A percentile compares a stretch with the other conserved stretches of the same genome.
Evolutionary conservation across 768 basidiomycete species (phyloP).

Genomic region (Hericium erinaceus): DNA sequence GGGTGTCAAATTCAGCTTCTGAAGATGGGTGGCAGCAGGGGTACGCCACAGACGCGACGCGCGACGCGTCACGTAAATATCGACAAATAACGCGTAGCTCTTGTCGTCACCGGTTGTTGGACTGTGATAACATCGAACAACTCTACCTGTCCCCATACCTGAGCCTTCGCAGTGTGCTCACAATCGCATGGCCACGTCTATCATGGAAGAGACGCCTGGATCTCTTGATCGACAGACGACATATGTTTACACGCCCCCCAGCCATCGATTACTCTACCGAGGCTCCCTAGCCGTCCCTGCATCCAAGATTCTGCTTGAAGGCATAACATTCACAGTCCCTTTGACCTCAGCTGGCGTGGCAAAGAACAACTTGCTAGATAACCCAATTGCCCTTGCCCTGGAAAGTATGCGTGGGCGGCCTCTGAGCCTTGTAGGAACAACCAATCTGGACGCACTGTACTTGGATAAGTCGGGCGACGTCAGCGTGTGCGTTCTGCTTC

Average conservation of each 20-base stretch:
- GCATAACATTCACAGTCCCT: conserved; percentile 55
- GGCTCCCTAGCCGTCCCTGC: conserved; percentile 68
- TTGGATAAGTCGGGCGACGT: conserved; percentile 49
- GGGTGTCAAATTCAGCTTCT: too few relatives aligned
- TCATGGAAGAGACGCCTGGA: neutral
- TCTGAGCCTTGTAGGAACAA: conserved; percentile 47
- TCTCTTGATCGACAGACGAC: conserved; percentile 6
- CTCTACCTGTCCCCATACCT: too few relatives aligned
- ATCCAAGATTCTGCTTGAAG: conserved; percentile 63
- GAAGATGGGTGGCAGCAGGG: too few relatives aligned
- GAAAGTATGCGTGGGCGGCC: conserved; percentile 75
- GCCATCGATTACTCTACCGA: conserved; percentile 61
- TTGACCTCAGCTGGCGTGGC: conserved; percentile 21
- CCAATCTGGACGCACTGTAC: conserved; percentile 45
- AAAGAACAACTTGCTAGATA: conserved; percentile 39
- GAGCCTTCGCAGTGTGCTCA: too few relatives aligned
- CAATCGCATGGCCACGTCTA: too few relatives aligned
- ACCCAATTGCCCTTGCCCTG: conserved; percentile 60
- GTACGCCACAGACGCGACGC: neutral
- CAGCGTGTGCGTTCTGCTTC: conserved; percentile 36
- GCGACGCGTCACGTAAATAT: neutral
- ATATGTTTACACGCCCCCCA: conserved; percentile 21
- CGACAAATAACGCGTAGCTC: conserved; percentile 4
- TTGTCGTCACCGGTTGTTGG: neutral
- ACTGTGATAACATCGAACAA: neutral